Evolutionary conservation across 352 stramenopile species (phyloP).

Genomic region (Phytophthora sp.): DNA sequence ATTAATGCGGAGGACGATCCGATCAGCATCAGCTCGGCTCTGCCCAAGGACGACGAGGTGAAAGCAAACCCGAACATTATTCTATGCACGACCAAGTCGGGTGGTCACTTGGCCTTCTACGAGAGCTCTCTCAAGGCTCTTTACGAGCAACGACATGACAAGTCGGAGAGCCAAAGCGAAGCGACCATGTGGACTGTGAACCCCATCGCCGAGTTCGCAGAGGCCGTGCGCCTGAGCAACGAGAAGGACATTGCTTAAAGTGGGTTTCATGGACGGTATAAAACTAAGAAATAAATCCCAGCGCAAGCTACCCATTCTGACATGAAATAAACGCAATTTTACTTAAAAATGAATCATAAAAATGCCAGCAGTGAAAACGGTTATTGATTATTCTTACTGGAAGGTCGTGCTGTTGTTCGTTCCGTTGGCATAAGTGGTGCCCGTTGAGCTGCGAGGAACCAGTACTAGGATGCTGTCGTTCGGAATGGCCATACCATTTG

Average conservation of each 20-base stretch:
- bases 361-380: neutral
- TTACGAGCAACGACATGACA: slow-evolving; percentile 11
- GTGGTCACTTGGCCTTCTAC: slow-evolving; percentile 79
- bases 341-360: neutral
- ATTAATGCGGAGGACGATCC: slow-evolving; percentile 70
- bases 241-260: slow-evolving; percentile 20
- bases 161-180: neutral
- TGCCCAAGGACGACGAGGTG: slow-evolving; percentile 43
- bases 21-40: slow-evolving; percentile 48
- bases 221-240: slow-evolving; percentile 47
- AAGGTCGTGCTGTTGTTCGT: slow-evolving; percentile 9
- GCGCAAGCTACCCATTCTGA: too few species aligned
- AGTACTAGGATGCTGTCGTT: slow-evolving; percentile 31
- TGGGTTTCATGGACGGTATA: too few species aligned
- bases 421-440: neutral
- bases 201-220: slow-evolving; percentile 59
- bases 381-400: neutral
- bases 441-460: slow-evolving; percentile 19
- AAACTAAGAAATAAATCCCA: neutral
- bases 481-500: neutral
- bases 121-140: slow-evolving; percentile 36
- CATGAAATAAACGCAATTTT: slow-evolving; percentile 1
- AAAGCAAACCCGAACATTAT: slow-evolving; percentile 65
- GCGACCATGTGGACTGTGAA: slow-evolving; percentile 55
- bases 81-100: slow-evolving; percentile 63